phyloP scores from a whole-genome alignment of 305 asterid species.

The Solanum hybrid region DNA sequence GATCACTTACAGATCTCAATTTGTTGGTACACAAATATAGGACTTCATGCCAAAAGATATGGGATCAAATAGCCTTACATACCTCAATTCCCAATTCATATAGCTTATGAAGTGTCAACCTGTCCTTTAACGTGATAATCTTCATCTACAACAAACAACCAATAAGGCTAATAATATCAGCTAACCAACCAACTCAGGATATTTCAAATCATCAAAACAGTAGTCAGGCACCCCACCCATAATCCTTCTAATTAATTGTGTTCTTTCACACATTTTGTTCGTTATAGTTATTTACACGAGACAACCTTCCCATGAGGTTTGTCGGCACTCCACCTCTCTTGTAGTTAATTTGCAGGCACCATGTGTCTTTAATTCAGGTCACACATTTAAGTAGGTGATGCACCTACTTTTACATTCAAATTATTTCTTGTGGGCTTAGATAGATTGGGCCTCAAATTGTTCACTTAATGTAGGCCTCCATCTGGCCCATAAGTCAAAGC shows the following conservation, averaged over 20 bases:
- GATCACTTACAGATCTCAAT: neutral
- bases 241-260: neutral
- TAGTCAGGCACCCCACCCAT: neutral
- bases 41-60: neutral
- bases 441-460: neutral
- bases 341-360: neutral
- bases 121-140: neutral
- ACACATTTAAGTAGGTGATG: neutral
- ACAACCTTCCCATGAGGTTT: neutral
- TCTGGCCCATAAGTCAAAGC: neutral
- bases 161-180: neutral
- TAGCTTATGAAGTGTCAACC: neutral
- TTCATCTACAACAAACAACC: neutral
- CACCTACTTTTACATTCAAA: neutral
- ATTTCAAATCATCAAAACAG: neutral
- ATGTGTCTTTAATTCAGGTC: neutral
- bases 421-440: neutral
- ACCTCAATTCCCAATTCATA: neutral
- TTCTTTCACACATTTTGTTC: neutral
- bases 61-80: neutral
- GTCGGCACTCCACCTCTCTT: neutral
- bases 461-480: neutral
- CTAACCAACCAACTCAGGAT: neutral
- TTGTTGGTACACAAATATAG: neutral
- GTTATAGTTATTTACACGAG: neutral